Evolutionary conservation across 768 basidiomycete genomes (phyloP).

Genomic region (Cystoderma amianthinum): DNA sequence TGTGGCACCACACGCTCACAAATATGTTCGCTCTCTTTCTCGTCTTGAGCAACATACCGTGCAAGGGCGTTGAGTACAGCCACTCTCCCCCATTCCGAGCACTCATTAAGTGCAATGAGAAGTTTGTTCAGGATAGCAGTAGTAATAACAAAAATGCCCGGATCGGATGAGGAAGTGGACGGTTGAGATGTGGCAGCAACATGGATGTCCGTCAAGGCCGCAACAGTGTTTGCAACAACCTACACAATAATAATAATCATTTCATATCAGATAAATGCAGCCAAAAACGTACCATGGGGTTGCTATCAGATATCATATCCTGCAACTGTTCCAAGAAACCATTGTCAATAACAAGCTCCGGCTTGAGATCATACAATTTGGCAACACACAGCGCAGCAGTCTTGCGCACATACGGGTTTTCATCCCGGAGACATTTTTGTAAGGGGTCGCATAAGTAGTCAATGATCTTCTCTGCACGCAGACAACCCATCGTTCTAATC

Average conservation of each 20-base stretch:
- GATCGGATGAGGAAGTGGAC: constrained; percentile 48
- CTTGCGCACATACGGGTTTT: constrained; percentile 98
- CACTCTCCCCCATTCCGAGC: constrained; percentile 98
- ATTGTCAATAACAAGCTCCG: constrained; percentile 90
- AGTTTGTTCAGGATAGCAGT: constrained; percentile 78
- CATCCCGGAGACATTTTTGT: constrained; percentile 86
- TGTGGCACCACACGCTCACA: constrained; percentile 98
- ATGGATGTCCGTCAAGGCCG: constrained; percentile 91
- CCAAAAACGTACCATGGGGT: constrained; percentile 77
- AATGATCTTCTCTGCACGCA: constrained; percentile 98
- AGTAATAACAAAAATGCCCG: constrained; percentile 80
- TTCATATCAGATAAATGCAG: not conserved
- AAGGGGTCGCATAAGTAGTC: constrained; percentile 97
- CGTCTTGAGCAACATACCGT: constrained; percentile 77
- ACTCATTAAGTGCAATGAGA: constrained; percentile 93
- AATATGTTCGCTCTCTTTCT: constrained; percentile 96
- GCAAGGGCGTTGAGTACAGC: constrained; percentile 85
- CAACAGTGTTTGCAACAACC: constrained; percentile 97
- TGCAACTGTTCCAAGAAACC: constrained; percentile 85
- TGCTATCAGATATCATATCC: constrained; percentile 92
- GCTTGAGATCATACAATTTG: constrained; percentile 96
- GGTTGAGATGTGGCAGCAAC: constrained; percentile 53
- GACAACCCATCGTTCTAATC: constrained; percentile 95
- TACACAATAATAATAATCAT: constrained; percentile 22
- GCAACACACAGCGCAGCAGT: constrained; percentile 96